These are phyloP conservation scores for Colletotrichum truncatum DNA, from an alignment of 2,329 filamentous ascomycete genomes.

Conservation along the genomic window DNA sequence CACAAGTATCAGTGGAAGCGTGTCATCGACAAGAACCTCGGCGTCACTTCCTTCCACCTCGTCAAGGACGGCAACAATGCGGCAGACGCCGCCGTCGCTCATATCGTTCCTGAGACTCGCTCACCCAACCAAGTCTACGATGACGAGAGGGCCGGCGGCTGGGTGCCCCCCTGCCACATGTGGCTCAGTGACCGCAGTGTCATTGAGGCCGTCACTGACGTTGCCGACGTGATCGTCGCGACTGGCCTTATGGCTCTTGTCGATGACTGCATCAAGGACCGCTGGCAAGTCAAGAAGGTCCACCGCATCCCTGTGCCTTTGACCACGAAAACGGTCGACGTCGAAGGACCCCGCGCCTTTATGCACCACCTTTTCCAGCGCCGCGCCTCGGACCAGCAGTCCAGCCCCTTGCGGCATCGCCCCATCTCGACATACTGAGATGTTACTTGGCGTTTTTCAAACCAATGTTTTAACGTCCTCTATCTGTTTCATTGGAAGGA, in stretches of 20 bases:
- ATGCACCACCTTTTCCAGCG: constrained; percentile 52
- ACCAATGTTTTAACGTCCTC: background rate
- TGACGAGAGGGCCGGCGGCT: constrained; percentile 83
- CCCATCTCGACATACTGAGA: constrained; percentile 47
- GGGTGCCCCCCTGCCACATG: constrained; percentile 91
- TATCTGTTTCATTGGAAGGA: background rate
- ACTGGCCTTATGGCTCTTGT: constrained; percentile 90
- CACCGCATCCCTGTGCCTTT: constrained; percentile 48
- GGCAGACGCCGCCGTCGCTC: constrained; percentile 68
- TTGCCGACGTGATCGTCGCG: constrained; percentile 88
- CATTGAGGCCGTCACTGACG: constrained; percentile 76
- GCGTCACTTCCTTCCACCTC: constrained; percentile 81
- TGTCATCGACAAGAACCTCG: constrained; percentile 72
- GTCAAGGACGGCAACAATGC: constrained; percentile 70
- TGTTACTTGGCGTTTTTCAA: background rate
- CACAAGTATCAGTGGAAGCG: constrained; percentile 86
- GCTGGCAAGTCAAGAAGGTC: constrained; percentile 67
- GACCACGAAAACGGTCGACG: constrained; percentile 40
- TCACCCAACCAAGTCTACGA: constrained; percentile 74
- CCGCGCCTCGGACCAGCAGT: constrained; percentile 47
- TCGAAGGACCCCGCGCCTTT: constrained; percentile 43
- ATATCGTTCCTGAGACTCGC: constrained; percentile 84
- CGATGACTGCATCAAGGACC: constrained; percentile 88
- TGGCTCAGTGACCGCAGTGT: constrained; percentile 83
- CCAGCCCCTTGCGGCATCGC: constrained; percentile 48